These are phyloP conservation scores for Rostrohypoxylon terebratum DNA, from an alignment of 495 filamentous ascomycete species.

Conservation along the genomic window DNA sequence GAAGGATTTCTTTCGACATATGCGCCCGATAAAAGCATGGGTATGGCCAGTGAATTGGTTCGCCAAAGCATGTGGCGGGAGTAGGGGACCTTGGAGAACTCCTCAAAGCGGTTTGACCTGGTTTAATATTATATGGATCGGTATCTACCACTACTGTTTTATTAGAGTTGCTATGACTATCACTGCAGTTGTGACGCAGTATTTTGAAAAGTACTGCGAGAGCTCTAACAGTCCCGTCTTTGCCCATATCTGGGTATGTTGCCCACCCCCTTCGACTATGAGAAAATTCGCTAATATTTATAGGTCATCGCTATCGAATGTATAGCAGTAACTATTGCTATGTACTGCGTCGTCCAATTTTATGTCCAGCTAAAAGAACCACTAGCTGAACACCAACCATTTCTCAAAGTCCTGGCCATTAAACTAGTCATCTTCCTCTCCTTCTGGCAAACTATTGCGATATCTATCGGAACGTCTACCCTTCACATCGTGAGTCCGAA, in stretches of 20 bases:
- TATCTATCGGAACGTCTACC: constrained; percentile 74
- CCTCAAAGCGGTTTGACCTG: constrained; percentile 89
- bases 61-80: constrained; percentile 73
- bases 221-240: constrained; percentile 80
- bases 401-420: constrained; percentile 87
- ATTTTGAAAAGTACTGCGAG: constrained; percentile 78
- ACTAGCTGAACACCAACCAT: constrained; percentile 76
- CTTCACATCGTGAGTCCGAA: constrained; percentile 71
- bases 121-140: constrained; percentile 93
- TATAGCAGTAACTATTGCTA: constrained; percentile 82
- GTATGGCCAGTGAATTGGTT: constrained; percentile 79
- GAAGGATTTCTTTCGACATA: constrained; percentile 85
- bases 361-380: constrained; percentile 79
- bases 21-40: constrained; percentile 75
- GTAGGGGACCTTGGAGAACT: constrained; percentile 74
- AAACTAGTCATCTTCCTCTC: constrained; percentile 96
- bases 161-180: constrained; percentile 87
- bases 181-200: constrained; percentile 78
- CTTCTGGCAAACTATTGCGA: constrained; percentile 86
- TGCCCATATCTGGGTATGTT: constrained; percentile 82
- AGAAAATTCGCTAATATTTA: constrained; percentile 13
- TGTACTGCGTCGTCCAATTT: constrained; percentile 94
- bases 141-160: constrained; percentile 91
- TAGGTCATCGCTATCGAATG: constrained; percentile 77
- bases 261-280: constrained; percentile 9